These are phyloP conservation scores for Tubosaeta brunneosetosa DNA, from an alignment of 768 basidiomycete genomes.

Conservation along the genomic window DNA sequence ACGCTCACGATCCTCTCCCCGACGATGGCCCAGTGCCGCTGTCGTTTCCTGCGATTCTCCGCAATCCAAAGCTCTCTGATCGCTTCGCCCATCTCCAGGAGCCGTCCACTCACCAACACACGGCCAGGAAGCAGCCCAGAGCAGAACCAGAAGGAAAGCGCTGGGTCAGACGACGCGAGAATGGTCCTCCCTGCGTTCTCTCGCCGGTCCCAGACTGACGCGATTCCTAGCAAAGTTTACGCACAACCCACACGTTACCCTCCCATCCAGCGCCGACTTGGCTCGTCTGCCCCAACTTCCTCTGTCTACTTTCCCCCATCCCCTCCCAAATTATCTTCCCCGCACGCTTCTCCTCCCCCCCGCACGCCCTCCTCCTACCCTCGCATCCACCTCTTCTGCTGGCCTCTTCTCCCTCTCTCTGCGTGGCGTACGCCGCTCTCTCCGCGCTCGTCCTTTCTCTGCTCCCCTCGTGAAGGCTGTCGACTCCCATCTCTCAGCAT, in stretches of 20 bases:
- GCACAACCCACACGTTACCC: constrained; percentile 67
- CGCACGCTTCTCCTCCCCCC: constrained; percentile 54
- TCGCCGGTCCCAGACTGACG: constrained; percentile 1
- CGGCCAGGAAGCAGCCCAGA: constrained; percentile 40
- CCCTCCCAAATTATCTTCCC: constrained; percentile 65
- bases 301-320: constrained; percentile 67
- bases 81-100: constrained; percentile 51
- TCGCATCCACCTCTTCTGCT: constrained; percentile 58
- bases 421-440: constrained; percentile 66
- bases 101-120: constrained; percentile 7
- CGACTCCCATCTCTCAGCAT: constrained; percentile 57
- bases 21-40: constrained; percentile 41
- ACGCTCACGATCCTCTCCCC: not conserved
- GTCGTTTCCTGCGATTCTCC: constrained; percentile 69
- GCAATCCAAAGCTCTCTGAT: constrained; percentile 49
- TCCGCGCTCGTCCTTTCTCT: constrained; percentile 50
- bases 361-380: constrained; percentile 33
- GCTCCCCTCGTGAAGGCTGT: constrained; percentile 63
- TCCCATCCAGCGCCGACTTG: constrained; percentile 58
- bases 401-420: constrained; percentile 74
- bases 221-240: constrained; percentile 54
- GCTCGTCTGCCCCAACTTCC: constrained; percentile 39
- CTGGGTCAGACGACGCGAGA: constrained; percentile 71
- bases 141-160: constrained; percentile 74
- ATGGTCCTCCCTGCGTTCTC: constrained; percentile 44